Percentiles rank a stretch among this genome's conserved stretches.
Conservation (phyloP, 2,329 filamentous ascomycete species). For the Sporothrix pseudoabietina region DNA sequence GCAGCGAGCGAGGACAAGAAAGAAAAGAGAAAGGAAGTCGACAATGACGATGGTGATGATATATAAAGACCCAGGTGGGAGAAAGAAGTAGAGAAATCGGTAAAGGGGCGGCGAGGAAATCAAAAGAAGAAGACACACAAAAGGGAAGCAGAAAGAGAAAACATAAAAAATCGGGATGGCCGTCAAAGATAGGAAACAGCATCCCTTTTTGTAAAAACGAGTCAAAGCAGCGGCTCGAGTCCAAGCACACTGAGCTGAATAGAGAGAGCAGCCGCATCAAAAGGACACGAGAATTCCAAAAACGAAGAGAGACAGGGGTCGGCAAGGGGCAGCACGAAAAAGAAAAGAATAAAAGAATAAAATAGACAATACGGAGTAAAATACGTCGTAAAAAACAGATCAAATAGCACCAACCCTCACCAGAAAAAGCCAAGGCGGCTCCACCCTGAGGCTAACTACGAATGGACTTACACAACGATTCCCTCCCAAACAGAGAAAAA, state of each 20-base stretch:
- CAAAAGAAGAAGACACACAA: neutral
- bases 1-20: neutral
- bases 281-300: neutral
- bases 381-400: neutral
- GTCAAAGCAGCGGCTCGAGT: neutral
- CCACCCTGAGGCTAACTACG: slow-evolving; percentile 14
- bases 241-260: neutral
- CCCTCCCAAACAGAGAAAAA: neutral
- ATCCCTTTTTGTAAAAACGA: slow-evolving; percentile 19
- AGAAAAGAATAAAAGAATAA: neutral
- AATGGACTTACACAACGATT: neutral
- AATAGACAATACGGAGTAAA: neutral
- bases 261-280: neutral
- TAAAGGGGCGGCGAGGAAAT: slow-evolving; percentile 6
- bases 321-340: neutral
- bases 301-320: neutral
- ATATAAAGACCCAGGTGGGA: neutral
- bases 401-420: neutral
- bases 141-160: slow-evolving; percentile 1
- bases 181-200: neutral
- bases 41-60: neutral
- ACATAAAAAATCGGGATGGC: neutral
- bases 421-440: neutral
- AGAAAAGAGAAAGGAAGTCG: neutral
- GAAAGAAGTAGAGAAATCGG: slow-evolving; percentile 11